These are phyloP conservation scores for Aspergillus conjunctus DNA, from an alignment of 495 filamentous ascomycete genomes.

Conservation along the genomic window DNA sequence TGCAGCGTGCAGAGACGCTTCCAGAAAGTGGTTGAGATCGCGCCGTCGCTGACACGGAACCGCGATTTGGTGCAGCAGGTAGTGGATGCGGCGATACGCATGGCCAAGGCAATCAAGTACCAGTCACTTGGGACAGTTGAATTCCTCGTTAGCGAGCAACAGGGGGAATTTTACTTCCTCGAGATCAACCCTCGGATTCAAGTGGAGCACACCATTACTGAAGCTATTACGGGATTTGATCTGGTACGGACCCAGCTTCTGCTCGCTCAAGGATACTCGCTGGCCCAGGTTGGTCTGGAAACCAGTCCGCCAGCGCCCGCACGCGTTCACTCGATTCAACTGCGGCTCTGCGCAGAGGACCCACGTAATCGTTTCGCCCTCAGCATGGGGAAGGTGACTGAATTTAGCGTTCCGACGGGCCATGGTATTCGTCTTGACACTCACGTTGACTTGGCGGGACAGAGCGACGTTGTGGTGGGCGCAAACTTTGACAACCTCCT, in stretches of 20 bases:
- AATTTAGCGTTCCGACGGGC: constrained; percentile 55
- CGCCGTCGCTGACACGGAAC: constrained; percentile 45
- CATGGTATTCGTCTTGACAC: constrained; percentile 61
- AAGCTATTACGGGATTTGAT: constrained; percentile 57
- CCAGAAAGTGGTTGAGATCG: constrained; percentile 56
- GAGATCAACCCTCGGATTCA: constrained; percentile 66
- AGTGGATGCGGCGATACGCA: constrained; percentile 42
- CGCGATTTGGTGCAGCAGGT: constrained; percentile 40
- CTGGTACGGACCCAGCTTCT: constrained; percentile 57
- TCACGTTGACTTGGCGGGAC: constrained; percentile 43
- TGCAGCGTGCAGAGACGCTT: constrained; percentile 61
- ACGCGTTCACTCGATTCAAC: constrained; percentile 52
- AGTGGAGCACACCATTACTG: constrained; percentile 58
- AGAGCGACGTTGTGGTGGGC: constrained; percentile 43
- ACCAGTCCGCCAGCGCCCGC: constrained; percentile 33
- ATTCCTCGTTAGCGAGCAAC: constrained; percentile 60
- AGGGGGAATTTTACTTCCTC: constrained; percentile 60
- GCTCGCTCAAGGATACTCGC: constrained; percentile 52
- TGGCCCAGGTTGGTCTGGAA: constrained; percentile 45
- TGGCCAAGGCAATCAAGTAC: constrained; percentile 53
- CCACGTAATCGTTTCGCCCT: constrained; percentile 53
- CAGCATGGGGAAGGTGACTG: constrained; percentile 59
- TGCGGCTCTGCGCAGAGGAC: constrained; percentile 61
- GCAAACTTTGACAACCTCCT: constrained; percentile 62
- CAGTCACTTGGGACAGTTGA: constrained; percentile 61